Percentiles rank a stretch among this genome's conserved stretches.
Conservation (phyloP, 257 asterid genomes). For the Mentha longifolia region DNA sequence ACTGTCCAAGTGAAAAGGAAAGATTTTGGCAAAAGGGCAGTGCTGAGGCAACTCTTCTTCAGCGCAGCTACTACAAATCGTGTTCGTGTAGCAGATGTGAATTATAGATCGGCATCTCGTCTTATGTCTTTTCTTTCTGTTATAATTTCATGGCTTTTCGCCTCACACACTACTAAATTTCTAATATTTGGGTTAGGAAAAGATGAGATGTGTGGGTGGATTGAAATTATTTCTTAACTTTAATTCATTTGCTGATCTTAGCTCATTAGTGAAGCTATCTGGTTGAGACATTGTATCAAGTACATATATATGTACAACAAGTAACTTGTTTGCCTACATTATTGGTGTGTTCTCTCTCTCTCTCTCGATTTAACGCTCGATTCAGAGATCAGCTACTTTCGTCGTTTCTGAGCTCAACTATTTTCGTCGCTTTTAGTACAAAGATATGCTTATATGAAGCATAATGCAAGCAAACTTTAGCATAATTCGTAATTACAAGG, state of each 20-base stretch:
- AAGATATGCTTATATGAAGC: too few species aligned
- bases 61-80: neutral
- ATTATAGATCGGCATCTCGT: constrained; percentile 3
- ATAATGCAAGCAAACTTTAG: too few species aligned
- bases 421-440: too few species aligned
- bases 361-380: too few species aligned
- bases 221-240: constrained; percentile 3
- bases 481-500: too few species aligned
- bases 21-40: too few species aligned
- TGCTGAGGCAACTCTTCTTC: neutral
- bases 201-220: neutral
- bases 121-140: too few species aligned
- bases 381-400: too few species aligned
- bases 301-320: neutral
- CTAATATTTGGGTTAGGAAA: neutral
- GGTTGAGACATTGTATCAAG: constrained; percentile 4
- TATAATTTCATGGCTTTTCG: neutral
- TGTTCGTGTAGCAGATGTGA: constrained; percentile 15
- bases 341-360: neutral
- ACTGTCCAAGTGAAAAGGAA: neutral
- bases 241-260: constrained; percentile 6
- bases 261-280: neutral
- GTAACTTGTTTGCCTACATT: neutral
- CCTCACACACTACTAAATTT: neutral
- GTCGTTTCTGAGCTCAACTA: too few species aligned